Evolutionary conservation across 495 filamentous ascomycete species (phyloP), one percentile per base, ranked within the genome.

Genomic region (Apiosordaria backusii): DNA sequence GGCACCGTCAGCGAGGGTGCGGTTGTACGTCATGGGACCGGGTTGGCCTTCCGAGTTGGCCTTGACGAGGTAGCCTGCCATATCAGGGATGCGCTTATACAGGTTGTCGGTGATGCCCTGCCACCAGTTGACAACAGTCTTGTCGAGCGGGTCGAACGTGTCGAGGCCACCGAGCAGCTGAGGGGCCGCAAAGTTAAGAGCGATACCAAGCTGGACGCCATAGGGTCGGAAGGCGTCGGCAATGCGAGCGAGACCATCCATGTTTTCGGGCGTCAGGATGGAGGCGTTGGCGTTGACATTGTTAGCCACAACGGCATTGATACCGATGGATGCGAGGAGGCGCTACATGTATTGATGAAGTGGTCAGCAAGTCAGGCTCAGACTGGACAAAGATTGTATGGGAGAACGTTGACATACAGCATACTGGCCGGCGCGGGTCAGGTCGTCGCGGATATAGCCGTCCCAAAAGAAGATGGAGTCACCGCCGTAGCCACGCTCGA

Each of bases 21-120:
- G 84, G 68, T 88, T 87, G 74, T 90, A 90, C 3, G 85, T 87
- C 57, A 87, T 67, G 0, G 89, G 89, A 1, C 89, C 89, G 0
- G 89, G 87, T 74, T 91, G 87, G 23, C 89, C 89, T 70, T 92
- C 89, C n/a, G 86, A 88, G 73, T 88, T 86, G 13, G 88, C 89
- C 72, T 92, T 92, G 65, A 92, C 81, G 19, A 90, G 81, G 68
- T 88, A 92, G 1, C 89, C 89, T 10, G 84, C 84, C 70, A 90
- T 73, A 72, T 92, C 89, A 0, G 89, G 89, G 1, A 92, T 81
- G 7, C 78, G 75, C 6, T 77, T 60, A 69, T 90, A 90, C 19
- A 92, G 76, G 60, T 81, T 74, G 64, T 84, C 75, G 0, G 88
- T 87, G 35, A 86, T 81, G 58, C 82, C 78, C 0, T 75, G 73